Conservation (phyloP, 257 asterid genomes). For the Phtheirospermum japonicum region DNA sequence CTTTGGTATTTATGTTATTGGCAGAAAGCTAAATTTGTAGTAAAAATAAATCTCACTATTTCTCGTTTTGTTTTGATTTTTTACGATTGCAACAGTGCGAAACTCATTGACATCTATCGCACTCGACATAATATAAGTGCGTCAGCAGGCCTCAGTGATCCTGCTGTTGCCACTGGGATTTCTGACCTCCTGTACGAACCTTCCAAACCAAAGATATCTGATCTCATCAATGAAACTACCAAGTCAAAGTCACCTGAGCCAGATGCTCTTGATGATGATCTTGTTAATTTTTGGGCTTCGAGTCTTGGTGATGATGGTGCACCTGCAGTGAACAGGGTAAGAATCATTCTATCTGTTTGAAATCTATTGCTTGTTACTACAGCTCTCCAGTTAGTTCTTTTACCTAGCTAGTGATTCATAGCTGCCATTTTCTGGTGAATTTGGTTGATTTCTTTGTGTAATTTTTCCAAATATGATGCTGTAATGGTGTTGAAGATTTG, state of each 20-base stretch:
- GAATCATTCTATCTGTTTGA: constrained; percentile 23
- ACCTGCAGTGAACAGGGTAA: constrained; percentile 98
- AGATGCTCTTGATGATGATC: constrained; percentile 89
- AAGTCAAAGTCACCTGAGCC: constrained; percentile 61
- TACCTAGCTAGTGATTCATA: no score
- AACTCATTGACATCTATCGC: constrained; percentile 92
- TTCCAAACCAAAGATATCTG: constrained; percentile 69
- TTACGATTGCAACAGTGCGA: constrained; percentile 57
- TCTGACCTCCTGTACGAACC: constrained; percentile 95
- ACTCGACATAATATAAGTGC: constrained; percentile 97
- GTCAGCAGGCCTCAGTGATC: constrained; percentile 91
- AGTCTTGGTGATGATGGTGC: constrained; percentile 96
- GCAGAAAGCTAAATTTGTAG: constrained; percentile 19
- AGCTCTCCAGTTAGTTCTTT: constrained; percentile 15
- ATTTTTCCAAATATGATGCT: no score
- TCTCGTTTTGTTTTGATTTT: constrained; percentile 24
- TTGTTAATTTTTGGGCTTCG: constrained; percentile 97
- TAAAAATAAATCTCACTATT: constrained; percentile 31
- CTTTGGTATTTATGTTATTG: constrained; percentile 18
- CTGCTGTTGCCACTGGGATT: constrained; percentile 96
- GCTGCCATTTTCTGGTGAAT: neutral
- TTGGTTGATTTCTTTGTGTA: no score
- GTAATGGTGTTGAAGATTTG: no score
- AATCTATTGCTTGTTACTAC: neutral
- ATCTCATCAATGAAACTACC: constrained; percentile 74